A percentile compares a stretch with the other conserved stretches of the same genome.
Evolutionary conservation across 1,284 basidiomycete genomes (phyloP).

Genomic region (Rhizoctonia solani): DNA sequence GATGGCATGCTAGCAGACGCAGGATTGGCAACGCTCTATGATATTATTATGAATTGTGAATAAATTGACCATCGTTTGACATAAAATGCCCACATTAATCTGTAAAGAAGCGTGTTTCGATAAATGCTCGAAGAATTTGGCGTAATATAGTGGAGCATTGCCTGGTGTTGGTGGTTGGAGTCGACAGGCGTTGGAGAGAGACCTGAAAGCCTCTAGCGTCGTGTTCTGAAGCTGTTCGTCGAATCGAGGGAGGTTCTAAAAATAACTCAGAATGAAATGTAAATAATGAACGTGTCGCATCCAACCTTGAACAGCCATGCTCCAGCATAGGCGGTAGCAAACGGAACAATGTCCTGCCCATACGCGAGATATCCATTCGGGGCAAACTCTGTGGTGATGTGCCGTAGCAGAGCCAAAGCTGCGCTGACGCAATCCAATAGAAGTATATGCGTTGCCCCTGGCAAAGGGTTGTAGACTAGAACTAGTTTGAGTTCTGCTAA

Average conservation of each 20-base stretch:
- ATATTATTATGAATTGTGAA: not conserved
- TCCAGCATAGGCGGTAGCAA: slow-evolving; percentile 16
- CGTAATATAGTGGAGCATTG: not conserved
- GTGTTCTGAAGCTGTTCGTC: not conserved
- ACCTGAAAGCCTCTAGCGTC: not conserved
- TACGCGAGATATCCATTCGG: slow-evolving; percentile 8
- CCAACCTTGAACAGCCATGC: slow-evolving; percentile 21
- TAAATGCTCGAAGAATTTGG: slow-evolving; percentile 7
- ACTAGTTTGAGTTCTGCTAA: slow-evolving; percentile 12
- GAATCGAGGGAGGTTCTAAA: not conserved
- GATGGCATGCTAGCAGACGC: not conserved
- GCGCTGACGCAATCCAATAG: not conserved
- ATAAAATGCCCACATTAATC: not conserved
- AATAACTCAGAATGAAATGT: not conserved
- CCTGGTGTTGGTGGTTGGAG: not conserved
- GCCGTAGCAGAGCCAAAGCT: not conserved
- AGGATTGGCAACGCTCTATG: not conserved
- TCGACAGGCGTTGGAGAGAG: not conserved
- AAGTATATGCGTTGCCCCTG: not conserved
- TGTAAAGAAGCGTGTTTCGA: not conserved
- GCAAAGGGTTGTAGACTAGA: not conserved
- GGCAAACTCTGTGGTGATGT: slow-evolving; percentile 6
- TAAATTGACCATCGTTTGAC: not conserved
- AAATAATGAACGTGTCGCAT: not conserved
- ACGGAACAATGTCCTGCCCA: slow-evolving; percentile 5